Base-by-base conservation (phyloP, 2,329 filamentous ascomycete genomes). In the Mycosphaerelloides madeirae region DNA sequence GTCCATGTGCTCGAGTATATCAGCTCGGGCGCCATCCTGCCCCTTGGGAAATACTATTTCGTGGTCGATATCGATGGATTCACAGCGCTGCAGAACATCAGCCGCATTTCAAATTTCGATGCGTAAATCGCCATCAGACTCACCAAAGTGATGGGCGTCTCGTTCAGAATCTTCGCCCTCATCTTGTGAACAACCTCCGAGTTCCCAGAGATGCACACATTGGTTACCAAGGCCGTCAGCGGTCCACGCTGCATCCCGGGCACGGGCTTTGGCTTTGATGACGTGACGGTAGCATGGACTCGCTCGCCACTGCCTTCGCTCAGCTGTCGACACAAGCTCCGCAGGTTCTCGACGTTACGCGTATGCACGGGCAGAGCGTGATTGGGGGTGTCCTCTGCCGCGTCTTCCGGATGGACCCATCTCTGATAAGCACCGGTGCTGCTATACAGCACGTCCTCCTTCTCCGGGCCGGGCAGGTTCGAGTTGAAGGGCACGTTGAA, bases 401-500 rank as follows among this genome's bases (percentile, higher is more conserved):
- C 86, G 58, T 87, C 88, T 64, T 87, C 86, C 52, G 91, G 85
- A 68, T 95, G 91, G 39, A 88, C 93, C 93, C 93, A 98, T 65
- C 87, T 83, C 55, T 91, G 79, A 54, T 95, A 83, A 49, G 91
- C 90, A 57, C 88, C 86, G 46, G 83, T 81, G 53, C 87, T 95
- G 53, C 91, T 89, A 70, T 96, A 91, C 49, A 97, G 79, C 60
- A 98, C 87, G 68, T 97, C 90, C 68, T 96, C 89, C 56, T 85
- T 85, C 62, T 97, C 89, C 53, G 93, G 93, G 28, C 93, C 93
- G 52, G 87, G 80, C 50, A 98, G 81, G 61, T 91, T 91, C 53
- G 87, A 95, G 57, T 89, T 84, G 70, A 97, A 96, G 49, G 93
- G 93, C 38, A 98, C 85, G 65, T 96, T 97, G 81, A 98, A 97